phyloP scores from a whole-genome alignment of 768 basidiomycete species.

The Rossbeevera mucosa region DNA sequence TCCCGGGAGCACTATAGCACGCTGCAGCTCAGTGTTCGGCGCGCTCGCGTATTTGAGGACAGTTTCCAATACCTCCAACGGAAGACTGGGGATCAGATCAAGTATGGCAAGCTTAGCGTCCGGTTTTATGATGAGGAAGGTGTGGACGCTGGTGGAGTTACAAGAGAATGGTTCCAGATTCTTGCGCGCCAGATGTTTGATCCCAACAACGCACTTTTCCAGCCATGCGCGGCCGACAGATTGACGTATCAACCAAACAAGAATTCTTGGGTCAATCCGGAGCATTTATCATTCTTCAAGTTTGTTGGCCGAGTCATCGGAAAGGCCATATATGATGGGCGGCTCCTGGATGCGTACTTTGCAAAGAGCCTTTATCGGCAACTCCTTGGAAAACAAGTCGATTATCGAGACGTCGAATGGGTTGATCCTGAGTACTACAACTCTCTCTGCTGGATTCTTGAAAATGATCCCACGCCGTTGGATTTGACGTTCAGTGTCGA shows the following conservation, averaged over 20 bases:
- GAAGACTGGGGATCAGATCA: constrained; percentile 92
- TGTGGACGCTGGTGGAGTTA: constrained; percentile 97
- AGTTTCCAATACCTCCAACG: constrained; percentile 90
- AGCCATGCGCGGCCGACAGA: constrained; percentile 93
- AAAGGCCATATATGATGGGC: constrained; percentile 95
- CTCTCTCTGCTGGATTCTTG: constrained; percentile 95
- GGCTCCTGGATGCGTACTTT: constrained; percentile 96
- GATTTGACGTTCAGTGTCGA: constrained; percentile 95
- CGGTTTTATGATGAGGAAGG: constrained; percentile 97
- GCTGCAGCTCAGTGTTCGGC: constrained; percentile 82
- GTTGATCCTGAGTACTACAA: constrained; percentile 99
- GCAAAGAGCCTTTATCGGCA: constrained; percentile 95
- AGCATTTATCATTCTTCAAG: constrained; percentile 96
- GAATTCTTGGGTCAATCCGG: constrained; percentile 89
- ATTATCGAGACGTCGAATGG: constrained; percentile 95
- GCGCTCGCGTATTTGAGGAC: constrained; percentile 93
- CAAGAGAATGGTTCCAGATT: constrained; percentile 98
- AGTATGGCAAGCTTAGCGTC: constrained; percentile 94
- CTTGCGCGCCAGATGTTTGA: constrained; percentile 99
- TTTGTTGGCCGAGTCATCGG: constrained; percentile 98
- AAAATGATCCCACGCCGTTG: constrained; percentile 84
- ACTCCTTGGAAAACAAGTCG: constrained; percentile 88
- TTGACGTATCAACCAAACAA: constrained; percentile 96
- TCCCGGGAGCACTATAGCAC: constrained; percentile 78
- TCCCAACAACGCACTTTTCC: constrained; percentile 96